Percentiles rank a stretch among this genome's conserved stretches.
phyloP scores from a whole-genome alignment of 768 basidiomycete genomes.

The Boletus rubroflammeus region DNA sequence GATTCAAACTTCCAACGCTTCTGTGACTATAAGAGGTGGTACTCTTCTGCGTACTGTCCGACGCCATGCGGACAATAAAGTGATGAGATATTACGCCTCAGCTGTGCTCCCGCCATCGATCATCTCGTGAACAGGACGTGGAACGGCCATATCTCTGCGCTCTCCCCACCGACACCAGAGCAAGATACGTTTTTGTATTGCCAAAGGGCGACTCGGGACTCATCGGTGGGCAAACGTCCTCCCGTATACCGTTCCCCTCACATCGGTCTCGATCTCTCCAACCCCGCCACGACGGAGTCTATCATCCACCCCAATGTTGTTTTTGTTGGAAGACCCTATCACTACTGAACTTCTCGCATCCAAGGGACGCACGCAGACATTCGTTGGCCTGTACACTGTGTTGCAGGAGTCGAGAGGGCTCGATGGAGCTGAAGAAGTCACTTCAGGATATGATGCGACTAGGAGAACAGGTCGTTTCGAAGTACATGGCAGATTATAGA shows the following conservation, averaged over 20 bases:
- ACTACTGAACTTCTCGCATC: slow-evolving; percentile 54
- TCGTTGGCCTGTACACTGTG: slow-evolving; percentile 48
- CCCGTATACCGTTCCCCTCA: slow-evolving; percentile 62
- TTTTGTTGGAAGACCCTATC: slow-evolving; percentile 60
- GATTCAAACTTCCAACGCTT: slow-evolving; percentile 2
- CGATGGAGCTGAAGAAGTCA: slow-evolving; percentile 26
- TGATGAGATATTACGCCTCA: slow-evolving; percentile 57
- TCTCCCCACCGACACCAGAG: slow-evolving; percentile 28
- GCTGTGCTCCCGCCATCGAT: slow-evolving; percentile 43
- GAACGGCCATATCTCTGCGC: slow-evolving; percentile 55
- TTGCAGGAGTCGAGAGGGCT: slow-evolving; percentile 18
- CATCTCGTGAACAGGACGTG: slow-evolving; percentile 58
- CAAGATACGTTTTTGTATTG: slow-evolving; percentile 28
- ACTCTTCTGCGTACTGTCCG: slow-evolving; percentile 65
- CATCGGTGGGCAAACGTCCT: slow-evolving; percentile 11
- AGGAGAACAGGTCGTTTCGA: slow-evolving; percentile 30
- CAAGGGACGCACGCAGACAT: slow-evolving; percentile 71
- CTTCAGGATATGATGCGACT: slow-evolving; percentile 32
- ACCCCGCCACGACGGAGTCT: slow-evolving; percentile 47
- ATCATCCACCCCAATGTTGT: slow-evolving; percentile 45
- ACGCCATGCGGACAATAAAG: slow-evolving; percentile 41
- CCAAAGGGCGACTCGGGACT: background rate
- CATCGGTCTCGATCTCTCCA: slow-evolving; percentile 74
- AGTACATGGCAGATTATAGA: slow-evolving; percentile 38
- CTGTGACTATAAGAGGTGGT: slow-evolving; percentile 51